Evolutionary conservation across 1,139 yeast genomes (phyloP).

Genomic region (Hyphopichia pseudoburtonii): DNA sequence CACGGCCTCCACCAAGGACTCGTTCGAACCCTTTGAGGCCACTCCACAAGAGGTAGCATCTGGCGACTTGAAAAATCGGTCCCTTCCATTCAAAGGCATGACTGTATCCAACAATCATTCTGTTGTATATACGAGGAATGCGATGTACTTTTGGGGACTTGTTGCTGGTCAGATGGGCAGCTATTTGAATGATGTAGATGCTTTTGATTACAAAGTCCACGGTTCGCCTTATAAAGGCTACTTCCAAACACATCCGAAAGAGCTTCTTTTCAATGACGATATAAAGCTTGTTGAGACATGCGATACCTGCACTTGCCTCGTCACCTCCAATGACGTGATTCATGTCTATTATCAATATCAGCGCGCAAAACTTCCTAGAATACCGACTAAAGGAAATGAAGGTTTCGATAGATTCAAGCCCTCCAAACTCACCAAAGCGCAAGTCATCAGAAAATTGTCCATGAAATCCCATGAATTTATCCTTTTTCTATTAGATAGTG

Average conservation of each 20-base stretch:
- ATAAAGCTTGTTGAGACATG: conserved; percentile 63
- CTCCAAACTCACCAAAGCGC: conserved; percentile 41
- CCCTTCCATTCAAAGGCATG: conserved; percentile 44
- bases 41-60: conserved; percentile 49
- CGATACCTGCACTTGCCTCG: conserved; percentile 70
- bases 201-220: conserved; percentile 27
- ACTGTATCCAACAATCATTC: conserved; percentile 76
- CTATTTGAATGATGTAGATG: conserved; percentile 13
- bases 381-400: conserved; percentile 36
- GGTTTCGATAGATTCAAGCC: conserved; percentile 58
- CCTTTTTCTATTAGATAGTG: conserved; percentile 50
- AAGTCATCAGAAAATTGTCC: conserved; percentile 31
- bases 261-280: conserved; percentile 44
- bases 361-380: conserved; percentile 48
- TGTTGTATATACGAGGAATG: conserved; percentile 54
- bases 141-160: conserved; percentile 73
- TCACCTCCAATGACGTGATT: conserved; percentile 59
- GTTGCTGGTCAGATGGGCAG: conserved; percentile 88
- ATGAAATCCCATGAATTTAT: conserved; percentile 37
- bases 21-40: conserved; percentile 37
- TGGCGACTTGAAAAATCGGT: conserved; percentile 47
- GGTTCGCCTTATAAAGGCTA: conserved; percentile 34
- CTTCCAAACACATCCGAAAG: conserved; percentile 42
- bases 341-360: conserved; percentile 62
- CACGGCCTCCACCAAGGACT: conserved; percentile 20